Evolutionary conservation across 2,329 filamentous ascomycete species (phyloP), one percentile per base, ranked within the genome.

Genomic region (Colletotrichum destructivum): DNA sequence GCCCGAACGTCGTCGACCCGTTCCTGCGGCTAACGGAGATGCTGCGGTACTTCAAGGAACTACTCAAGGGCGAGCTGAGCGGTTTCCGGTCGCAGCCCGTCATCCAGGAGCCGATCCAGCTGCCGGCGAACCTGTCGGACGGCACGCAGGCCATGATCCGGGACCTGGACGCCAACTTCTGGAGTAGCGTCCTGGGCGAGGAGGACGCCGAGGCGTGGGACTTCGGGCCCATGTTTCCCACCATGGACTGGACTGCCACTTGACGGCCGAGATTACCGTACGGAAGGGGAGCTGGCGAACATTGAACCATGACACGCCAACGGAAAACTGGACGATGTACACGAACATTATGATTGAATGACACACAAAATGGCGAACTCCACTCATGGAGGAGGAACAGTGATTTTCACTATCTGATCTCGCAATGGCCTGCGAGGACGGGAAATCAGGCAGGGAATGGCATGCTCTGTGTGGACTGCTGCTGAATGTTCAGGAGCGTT

Each of bases 81-180:
- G n/a, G 59, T 8, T 65, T 63, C 62, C 42, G 38, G 49, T 51
- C 60, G 51, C 59, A 62, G 21, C 47, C 66, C 35, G 65, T 31
- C 16, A 51, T 67, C 38, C 69, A 56, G 52, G 62, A 62, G 23
- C 55, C 69, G 46, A 69, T 57, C 51, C 62, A 63, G 21, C 13
- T 73, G 56, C 63, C 64, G 18, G 51, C 67, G 15, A 73, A 76
- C 73, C 67, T n/a, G 75, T 77, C 12, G 60, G 77, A 38, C 38
- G 59, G 69, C 38, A 72, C 69, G 38, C 69, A 72, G 21, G 78
- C 77, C 49, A 67, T 77, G 71, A 74, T 79, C 40, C 75, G 76
- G 44, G 77, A 79, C 26, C 44, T 78, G 35, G 78, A 79, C 46
- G 73, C 57, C 15, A 70, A 65, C 11, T 74, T 78, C 55, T 76